These are phyloP conservation scores for Lipomyces chichibuensis DNA, from an alignment of 805 yeast species.

Conservation along the genomic window DNA sequence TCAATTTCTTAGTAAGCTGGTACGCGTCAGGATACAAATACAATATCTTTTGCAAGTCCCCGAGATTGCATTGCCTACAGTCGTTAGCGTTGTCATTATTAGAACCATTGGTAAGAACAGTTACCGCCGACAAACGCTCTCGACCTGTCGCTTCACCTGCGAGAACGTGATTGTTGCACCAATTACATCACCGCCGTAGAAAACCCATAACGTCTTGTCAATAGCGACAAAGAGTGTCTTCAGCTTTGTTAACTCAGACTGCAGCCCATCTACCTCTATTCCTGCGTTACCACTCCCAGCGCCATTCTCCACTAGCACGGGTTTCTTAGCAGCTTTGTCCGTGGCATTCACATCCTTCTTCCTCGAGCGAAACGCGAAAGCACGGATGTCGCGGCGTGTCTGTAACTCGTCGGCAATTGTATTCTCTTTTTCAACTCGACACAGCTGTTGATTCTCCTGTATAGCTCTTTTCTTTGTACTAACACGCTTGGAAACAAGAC, in stretches of 20 bases:
- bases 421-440: not conserved
- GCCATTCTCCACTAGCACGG: not conserved
- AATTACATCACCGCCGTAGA: not conserved
- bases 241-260: not conserved
- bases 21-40: conserved; percentile 5
- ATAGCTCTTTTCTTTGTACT: not conserved
- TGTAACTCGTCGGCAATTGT: not conserved
- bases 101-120: not conserved
- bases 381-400: not conserved
- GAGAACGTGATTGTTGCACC: conserved; percentile 6
- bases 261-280: not conserved
- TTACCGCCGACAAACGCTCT: conserved; percentile 1
- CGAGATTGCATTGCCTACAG: not conserved
- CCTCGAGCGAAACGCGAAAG: not conserved
- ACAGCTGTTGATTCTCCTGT: not conserved
- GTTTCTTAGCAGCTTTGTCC: not conserved
- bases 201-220: conserved; percentile 3
- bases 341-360: not conserved
- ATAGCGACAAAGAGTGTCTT: not conserved
- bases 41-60: conserved; percentile 4
- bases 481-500: not conserved
- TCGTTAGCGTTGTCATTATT: not conserved
- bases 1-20: not conserved
- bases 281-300: not conserved
- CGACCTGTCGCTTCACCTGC: conserved; percentile 2